Evolutionary conservation across 192 early-diverging fungal genomes (phyloP).

Genomic region (Entomortierella parvispora): DNA sequence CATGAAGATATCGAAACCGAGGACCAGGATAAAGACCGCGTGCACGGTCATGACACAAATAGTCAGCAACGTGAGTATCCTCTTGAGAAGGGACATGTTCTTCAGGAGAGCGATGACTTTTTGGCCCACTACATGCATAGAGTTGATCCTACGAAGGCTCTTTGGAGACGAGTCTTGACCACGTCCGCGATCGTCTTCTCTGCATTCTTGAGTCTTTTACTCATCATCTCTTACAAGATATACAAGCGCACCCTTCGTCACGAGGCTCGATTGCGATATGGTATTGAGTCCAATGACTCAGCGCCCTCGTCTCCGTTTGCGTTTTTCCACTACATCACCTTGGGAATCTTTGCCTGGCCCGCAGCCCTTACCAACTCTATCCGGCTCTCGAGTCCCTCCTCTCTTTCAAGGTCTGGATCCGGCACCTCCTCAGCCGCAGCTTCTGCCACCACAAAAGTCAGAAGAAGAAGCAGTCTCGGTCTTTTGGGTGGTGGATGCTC

Average conservation of each 20-base stretch:
- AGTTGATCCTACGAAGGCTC: not conserved
- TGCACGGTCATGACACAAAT: too few relatives aligned
- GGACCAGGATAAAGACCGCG: not conserved
- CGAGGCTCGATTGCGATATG: too few relatives aligned
- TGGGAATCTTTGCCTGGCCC: not conserved
- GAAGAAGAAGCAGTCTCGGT: not conserved
- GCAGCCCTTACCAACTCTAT: not conserved
- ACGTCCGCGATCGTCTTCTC: not conserved
- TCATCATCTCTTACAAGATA: conserved; percentile 30
- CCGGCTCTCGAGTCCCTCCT: not conserved
- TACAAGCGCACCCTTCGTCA: not conserved
- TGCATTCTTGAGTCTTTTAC: not conserved
- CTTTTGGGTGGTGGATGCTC: not conserved
- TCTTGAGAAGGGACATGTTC: too few relatives aligned
- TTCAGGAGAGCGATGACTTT: not conserved
- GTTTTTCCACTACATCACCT: conserved; percentile 26
- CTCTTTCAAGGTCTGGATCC: too few relatives aligned
- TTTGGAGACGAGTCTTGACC: not conserved
- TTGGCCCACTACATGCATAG: conserved; percentile 6
- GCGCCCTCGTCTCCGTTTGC: conserved; percentile 4
- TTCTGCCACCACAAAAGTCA: not conserved
- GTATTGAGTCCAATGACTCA: not conserved
- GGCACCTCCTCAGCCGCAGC: not conserved
- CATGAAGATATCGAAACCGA: not conserved
- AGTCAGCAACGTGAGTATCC: too few relatives aligned